Conservation (phyloP, 305 asterid species). For the Salvia sclarea region DNA sequence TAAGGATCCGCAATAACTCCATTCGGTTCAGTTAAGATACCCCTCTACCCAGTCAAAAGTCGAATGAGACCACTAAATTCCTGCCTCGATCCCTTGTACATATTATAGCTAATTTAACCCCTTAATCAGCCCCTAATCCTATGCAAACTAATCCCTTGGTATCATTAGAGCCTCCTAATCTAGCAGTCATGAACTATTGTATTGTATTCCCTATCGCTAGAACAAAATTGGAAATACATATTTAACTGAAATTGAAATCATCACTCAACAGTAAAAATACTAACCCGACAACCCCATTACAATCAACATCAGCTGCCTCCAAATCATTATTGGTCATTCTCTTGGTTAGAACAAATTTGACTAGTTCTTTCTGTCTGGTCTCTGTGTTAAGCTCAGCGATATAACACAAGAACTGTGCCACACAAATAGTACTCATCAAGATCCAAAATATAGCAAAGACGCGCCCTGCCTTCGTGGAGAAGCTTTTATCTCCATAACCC, state of each 20-base stretch:
- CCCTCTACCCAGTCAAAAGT: too few relatives aligned
- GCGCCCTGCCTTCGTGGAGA: slow-evolving; percentile 85
- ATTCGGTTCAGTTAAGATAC: too few relatives aligned
- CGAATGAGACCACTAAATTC: too few relatives aligned
- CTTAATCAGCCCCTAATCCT: not conserved
- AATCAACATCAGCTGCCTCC: slow-evolving; percentile 88
- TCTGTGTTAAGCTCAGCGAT: slow-evolving; percentile 75
- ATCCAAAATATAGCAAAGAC: slow-evolving; percentile 89
- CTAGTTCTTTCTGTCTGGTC: slow-evolving; percentile 56
- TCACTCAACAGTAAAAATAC: slow-evolving; percentile 20
- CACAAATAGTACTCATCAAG: slow-evolving; percentile 64
- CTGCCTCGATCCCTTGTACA: too few relatives aligned
- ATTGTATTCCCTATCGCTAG: not conserved
- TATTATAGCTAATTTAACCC: not conserved
- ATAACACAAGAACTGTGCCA: slow-evolving; percentile 73
- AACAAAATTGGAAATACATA: not conserved
- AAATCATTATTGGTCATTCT: slow-evolving; percentile 72
- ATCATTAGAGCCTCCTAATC: not conserved
- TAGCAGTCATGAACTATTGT: not conserved
- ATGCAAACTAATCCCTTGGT: not conserved
- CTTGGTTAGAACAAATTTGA: slow-evolving; percentile 53
- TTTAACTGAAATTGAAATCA: not conserved
- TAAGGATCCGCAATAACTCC: too few relatives aligned
- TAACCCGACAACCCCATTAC: slow-evolving; percentile 69
- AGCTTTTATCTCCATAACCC: slow-evolving; percentile 92